Evolutionary conservation across 805 yeast genomes (phyloP).

Genomic region (Suhomyces xylopsoci): DNA sequence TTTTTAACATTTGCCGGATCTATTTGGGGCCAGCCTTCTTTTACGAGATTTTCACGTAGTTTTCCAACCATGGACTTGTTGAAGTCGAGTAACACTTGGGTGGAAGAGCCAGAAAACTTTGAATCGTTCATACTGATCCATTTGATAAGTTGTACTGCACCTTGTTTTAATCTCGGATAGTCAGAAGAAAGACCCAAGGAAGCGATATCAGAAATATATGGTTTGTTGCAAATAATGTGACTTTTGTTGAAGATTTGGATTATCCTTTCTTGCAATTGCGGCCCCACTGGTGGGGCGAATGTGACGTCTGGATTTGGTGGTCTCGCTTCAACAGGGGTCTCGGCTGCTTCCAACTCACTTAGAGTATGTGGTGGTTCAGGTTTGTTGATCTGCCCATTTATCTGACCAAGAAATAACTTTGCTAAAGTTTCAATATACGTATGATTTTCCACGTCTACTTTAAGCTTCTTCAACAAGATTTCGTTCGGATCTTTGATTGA

Average conservation of each 20-base stretch:
- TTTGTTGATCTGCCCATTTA: neutral
- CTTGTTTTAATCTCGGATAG: slow-evolving; percentile 48
- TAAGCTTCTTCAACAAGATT: slow-evolving; percentile 47
- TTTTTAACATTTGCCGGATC: slow-evolving; percentile 33
- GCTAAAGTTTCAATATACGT: slow-evolving; percentile 44
- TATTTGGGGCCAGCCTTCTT: slow-evolving; percentile 61
- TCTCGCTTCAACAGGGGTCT: slow-evolving; percentile 16
- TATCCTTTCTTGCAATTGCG: slow-evolving; percentile 55
- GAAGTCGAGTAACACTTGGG: slow-evolving; percentile 21
- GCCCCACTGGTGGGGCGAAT: slow-evolving; percentile 48
- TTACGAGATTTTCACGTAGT: slow-evolving; percentile 49
- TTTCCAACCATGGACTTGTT: slow-evolving; percentile 48
- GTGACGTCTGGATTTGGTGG: neutral
- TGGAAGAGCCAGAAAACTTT: slow-evolving; percentile 1
- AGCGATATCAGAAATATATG: slow-evolving; percentile 46
- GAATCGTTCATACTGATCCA: slow-evolving; percentile 44
- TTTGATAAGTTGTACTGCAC: slow-evolving; percentile 61
- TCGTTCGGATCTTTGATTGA: slow-evolving; percentile 54
- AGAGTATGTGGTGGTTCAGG: neutral
- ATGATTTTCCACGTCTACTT: slow-evolving; percentile 51
- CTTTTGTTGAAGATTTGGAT: slow-evolving; percentile 51
- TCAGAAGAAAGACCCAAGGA: slow-evolving; percentile 60
- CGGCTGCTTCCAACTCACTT: neutral
- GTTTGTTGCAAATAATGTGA: slow-evolving; percentile 44
- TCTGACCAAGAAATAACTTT: slow-evolving; percentile 48